Base-by-base conservation (phyloP, 108 stramenopile genomes). In the Fragilariopsis cylindrus region DNA sequence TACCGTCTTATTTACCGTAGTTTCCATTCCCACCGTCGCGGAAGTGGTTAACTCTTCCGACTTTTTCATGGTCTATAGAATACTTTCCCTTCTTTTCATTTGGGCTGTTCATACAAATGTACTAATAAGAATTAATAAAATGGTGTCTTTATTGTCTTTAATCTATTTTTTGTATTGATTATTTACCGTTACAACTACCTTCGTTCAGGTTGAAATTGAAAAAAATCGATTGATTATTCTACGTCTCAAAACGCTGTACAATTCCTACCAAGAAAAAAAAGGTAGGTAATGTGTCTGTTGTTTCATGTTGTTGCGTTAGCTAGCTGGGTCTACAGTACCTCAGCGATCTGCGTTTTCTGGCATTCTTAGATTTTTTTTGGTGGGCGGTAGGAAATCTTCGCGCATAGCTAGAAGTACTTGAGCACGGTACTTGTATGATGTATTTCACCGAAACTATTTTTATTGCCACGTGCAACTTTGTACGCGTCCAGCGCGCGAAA, bases 181-280 rank as follows among this genome's bases (percentile, higher is more conserved):
- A 45, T 41, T 7, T n/a, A 13, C 16, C 45, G 16, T 41, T 45
- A 42, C 39, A 63, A 63, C 43, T 44, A 45, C 62, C 62, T 63
- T 63, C 9, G 46, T 63, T 40, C 2, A 4, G 62, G 62, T 63
- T 45, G 43, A 63, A 44, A 30, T 30, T 2, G 30, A 30, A 30
- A 30, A 30, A 30, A 30, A 30, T 30, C 30, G 30, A 30, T 43
- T 63, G 39, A 60, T 40, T 16, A 63, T 63, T 63, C 62, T 45
- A 45, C 9, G 62, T 63, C 43, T 3, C 5, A 40, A 63, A 63
- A 63, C 62, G 43, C 62, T 63, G 62, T 63, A 63, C 43, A 63
- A 63, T 63, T 63, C 62, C 62, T 63, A 60, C 62, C 43, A 63
- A n/a, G 4, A 63, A 15, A 43, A 30, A 30, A 30, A 30, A 1